These are phyloP conservation scores for Pyrenochaeta sp. DNA, from an alignment of 2,329 filamentous ascomycete genomes.

Conservation along the genomic window DNA sequence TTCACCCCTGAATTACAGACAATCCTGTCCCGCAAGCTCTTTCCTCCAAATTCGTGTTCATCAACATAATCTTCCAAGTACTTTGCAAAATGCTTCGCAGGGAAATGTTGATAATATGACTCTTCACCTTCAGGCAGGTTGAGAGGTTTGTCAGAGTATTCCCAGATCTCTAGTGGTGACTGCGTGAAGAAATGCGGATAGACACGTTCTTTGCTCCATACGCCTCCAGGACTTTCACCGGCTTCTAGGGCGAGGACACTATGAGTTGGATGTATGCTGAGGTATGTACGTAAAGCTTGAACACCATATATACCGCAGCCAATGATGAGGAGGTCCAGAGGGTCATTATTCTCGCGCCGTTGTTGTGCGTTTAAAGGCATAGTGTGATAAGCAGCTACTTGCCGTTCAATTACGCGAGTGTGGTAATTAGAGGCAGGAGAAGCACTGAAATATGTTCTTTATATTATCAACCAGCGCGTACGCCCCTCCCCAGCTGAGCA, in stretches of 20 bases:
- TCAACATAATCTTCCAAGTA: constrained; percentile 39
- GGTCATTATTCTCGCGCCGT: background rate
- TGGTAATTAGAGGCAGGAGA: too few species aligned
- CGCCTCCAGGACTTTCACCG: constrained; percentile 18
- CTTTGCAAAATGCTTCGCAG: constrained; percentile 26
- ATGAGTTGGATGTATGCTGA: constrained; percentile 23
- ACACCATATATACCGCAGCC: constrained; percentile 24
- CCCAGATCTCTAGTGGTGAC: constrained; percentile 20
- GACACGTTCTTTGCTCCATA: constrained; percentile 14
- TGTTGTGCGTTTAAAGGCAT: background rate
- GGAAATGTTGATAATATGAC: constrained; percentile 26
- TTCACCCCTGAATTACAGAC: constrained; percentile 18
- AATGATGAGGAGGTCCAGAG: constrained; percentile 8
- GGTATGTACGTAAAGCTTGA: constrained; percentile 24
- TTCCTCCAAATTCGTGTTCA: constrained; percentile 26
- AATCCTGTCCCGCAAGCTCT: constrained; percentile 22
- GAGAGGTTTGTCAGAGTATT: constrained; percentile 35
- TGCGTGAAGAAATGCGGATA: constrained; percentile 42
- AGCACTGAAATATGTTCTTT: too few species aligned
- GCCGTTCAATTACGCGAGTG: too few species aligned
- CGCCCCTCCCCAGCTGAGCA: background rate
- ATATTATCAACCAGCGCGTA: too few species aligned
- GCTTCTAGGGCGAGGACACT: constrained; percentile 27
- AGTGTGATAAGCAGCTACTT: background rate
- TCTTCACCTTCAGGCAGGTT: constrained; percentile 17